Evolutionary conservation across 768 basidiomycete genomes (phyloP).

Genomic region (Tulasnella sp.): DNA sequence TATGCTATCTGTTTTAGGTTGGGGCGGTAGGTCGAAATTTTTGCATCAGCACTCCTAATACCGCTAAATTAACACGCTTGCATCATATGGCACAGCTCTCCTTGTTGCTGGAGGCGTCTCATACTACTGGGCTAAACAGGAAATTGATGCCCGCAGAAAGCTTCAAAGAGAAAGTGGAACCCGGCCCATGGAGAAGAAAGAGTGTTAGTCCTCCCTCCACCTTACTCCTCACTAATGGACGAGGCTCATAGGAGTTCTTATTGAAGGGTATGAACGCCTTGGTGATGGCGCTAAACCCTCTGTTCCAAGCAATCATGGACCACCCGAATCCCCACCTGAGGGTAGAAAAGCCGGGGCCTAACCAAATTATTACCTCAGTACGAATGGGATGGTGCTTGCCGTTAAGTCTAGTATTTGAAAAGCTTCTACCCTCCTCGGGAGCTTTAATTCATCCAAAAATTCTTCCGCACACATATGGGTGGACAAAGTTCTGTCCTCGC

Average conservation of each 20-base stretch:
- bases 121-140: conserved; percentile 29
- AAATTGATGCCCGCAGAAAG: conserved; percentile 28
- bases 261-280: conserved; percentile 15
- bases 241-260: background rate
- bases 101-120: conserved; percentile 29
- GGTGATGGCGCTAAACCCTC: too few species aligned
- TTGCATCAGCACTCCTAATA: too few species aligned
- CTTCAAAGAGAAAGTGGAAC: conserved; percentile 25
- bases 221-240: background rate
- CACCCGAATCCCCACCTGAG: too few species aligned
- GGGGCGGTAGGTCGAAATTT: conserved; percentile 12
- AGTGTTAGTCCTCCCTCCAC: conserved; percentile 23
- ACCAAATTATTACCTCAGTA: too few species aligned
- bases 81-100: conserved; percentile 20
- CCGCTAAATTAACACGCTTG: background rate
- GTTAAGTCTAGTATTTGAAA: too few species aligned
- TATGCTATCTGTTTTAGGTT: background rate
- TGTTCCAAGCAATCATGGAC: too few species aligned
- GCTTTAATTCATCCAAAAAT: too few species aligned
- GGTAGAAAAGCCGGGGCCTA: too few species aligned
- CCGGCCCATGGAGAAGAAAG: conserved; percentile 26
- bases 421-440: too few species aligned
- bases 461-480: too few species aligned
- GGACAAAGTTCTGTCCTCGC: too few species aligned
- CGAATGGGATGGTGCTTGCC: too few species aligned